Percentiles rank a stretch among this genome's conserved stretches.
phyloP scores from a whole-genome alignment of 2,329 filamentous ascomycete genomes.

The Endocalyx cinctus region DNA sequence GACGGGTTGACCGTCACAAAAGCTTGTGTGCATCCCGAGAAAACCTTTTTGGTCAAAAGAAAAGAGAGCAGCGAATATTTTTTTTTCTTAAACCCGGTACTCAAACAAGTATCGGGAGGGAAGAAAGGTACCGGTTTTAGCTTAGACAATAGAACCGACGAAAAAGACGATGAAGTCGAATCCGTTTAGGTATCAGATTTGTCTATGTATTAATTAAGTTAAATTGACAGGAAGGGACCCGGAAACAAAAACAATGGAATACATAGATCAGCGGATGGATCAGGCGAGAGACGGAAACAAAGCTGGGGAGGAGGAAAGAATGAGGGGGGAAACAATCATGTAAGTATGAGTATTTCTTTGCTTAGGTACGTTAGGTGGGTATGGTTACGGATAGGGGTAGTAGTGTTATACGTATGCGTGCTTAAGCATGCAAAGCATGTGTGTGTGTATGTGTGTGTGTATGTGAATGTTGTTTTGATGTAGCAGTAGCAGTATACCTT shows the following conservation, averaged over 20 bases:
- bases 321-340: neutral
- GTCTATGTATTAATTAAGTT: too few species aligned
- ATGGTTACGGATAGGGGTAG: neutral
- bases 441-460: too few species aligned
- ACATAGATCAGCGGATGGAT: neutral
- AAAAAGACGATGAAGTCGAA: too few species aligned
- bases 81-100: too few species aligned
- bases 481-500: too few species aligned
- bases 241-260: too few species aligned
- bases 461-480: too few species aligned
- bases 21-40: slow-evolving; percentile 16
- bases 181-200: too few species aligned
- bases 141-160: too few species aligned
- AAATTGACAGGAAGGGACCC: too few species aligned
- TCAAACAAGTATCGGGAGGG: slow-evolving; percentile 1
- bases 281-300: neutral
- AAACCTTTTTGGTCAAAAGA: too few species aligned
- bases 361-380: neutral
- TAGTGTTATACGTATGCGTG: slow-evolving; percentile 1
- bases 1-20: slow-evolving; percentile 20
- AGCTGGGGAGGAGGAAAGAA: neutral
- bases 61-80: too few species aligned
- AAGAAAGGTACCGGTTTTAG: slow-evolving; percentile 4
- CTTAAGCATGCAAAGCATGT: slow-evolving; percentile 1
- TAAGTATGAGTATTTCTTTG: slow-evolving; percentile 1